These are phyloP conservation scores for Neurospora pannonica DNA, from an alignment of 495 filamentous ascomycete genomes.

Conservation along the genomic window DNA sequence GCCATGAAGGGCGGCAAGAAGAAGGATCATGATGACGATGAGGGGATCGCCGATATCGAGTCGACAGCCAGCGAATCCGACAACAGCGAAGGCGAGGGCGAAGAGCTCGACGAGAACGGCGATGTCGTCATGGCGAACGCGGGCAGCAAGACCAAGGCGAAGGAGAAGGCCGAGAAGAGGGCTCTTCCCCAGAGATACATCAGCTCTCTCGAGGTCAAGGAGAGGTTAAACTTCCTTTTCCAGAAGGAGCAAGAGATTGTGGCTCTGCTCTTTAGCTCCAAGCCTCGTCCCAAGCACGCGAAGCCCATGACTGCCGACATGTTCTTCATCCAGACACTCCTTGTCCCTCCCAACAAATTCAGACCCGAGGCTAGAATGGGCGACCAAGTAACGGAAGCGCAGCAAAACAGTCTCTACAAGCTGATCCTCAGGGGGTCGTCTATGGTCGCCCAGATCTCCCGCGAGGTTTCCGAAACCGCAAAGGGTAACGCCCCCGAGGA, in stretches of 20 bases:
- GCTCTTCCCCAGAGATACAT: conserved; percentile 51
- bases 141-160: conserved; percentile 19
- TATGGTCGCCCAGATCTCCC: conserved; percentile 62
- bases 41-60: conserved; percentile 62
- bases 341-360: conserved; percentile 87
- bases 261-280: conserved; percentile 69
- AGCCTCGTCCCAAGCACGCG: conserved; percentile 41
- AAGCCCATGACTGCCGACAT: conserved; percentile 61
- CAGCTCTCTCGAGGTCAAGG: conserved; percentile 65
- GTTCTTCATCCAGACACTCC: conserved; percentile 79
- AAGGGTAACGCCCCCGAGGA: conserved; percentile 34
- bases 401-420: conserved; percentile 78
- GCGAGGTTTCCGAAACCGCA: conserved; percentile 45
- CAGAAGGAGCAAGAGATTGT: conserved; percentile 77
- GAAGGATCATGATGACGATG: conserved; percentile 37
- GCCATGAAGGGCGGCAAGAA: conserved; percentile 29
- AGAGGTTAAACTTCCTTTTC: conserved; percentile 68
- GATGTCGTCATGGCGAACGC: conserved; percentile 42
- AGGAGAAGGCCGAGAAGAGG: conserved; percentile 11
- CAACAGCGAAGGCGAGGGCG: conserved; percentile 36
- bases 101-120: conserved; percentile 44
- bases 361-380: conserved; percentile 80
- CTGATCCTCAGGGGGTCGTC: conserved; percentile 63
- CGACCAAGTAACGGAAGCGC: conserved; percentile 69
- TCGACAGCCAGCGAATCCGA: conserved; percentile 39